phyloP scores from a whole-genome alignment of 441 rosid genomes.

The Croton setiger region DNA sequence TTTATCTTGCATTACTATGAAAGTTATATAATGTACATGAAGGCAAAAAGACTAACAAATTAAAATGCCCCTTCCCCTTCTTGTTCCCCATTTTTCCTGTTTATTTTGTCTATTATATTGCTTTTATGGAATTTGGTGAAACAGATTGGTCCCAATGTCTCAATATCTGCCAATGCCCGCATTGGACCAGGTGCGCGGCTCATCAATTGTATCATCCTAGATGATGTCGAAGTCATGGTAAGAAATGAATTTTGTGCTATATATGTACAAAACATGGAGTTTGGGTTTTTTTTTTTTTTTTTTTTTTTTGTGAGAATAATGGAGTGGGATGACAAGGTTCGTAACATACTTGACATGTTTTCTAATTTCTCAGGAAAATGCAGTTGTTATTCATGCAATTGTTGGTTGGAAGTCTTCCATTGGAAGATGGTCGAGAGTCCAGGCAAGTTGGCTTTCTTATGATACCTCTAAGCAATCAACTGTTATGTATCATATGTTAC shows the following conservation, averaged over 20 bases:
- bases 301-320: too few species aligned
- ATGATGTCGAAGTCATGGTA: conserved; percentile 87
- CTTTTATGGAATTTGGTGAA: conserved; percentile 21
- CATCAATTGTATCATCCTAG: conserved; percentile 79
- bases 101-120: conserved; percentile 13
- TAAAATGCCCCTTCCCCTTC: too few species aligned
- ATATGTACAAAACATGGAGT: too few species aligned
- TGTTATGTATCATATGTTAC: background rate
- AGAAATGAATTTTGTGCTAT: conserved; percentile 13
- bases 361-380: conserved; percentile 66
- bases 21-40: background rate
- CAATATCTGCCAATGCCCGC: conserved; percentile 92
- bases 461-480: background rate
- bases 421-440: conserved; percentile 95
- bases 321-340: background rate
- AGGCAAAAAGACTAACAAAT: background rate
- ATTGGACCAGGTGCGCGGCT: conserved; percentile 96
- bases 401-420: conserved; percentile 92
- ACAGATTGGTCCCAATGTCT: conserved; percentile 93
- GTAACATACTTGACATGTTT: conserved; percentile 21
- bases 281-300: too few species aligned
- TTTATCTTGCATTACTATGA: conserved; percentile 1
- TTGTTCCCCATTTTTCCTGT: background rate
- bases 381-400: conserved; percentile 72
- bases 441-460: conserved; percentile 51